These are phyloP conservation scores for Kwoniella sp. DNA, from an alignment of 768 basidiomycete species.

Conservation along the genomic window DNA sequence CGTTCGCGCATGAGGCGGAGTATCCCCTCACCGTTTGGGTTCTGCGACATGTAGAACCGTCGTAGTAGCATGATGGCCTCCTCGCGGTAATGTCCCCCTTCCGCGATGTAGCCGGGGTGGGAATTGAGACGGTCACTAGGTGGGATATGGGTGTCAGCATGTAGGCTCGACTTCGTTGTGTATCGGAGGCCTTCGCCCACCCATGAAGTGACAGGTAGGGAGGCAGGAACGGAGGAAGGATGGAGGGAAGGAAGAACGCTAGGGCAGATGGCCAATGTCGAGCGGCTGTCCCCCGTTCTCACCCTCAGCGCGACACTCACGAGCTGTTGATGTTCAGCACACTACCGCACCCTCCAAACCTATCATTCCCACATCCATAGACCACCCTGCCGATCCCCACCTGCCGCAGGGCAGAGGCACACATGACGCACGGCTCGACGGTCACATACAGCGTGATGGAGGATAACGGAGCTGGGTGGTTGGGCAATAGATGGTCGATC, in stretches of 20 bases:
- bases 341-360: constrained; percentile 95
- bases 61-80: constrained; percentile 82
- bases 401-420: constrained; percentile 89
- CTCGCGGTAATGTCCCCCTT: constrained; percentile 70
- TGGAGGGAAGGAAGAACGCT: too few species aligned
- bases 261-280: too few species aligned
- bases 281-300: too few species aligned
- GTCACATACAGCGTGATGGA: constrained; percentile 90
- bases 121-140: constrained; percentile 57
- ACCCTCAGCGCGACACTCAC: constrained; percentile 52
- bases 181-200: too few species aligned
- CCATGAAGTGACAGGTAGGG: too few species aligned
- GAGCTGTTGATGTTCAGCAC: constrained; percentile 78
- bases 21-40: constrained; percentile 68
- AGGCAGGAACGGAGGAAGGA: too few species aligned
- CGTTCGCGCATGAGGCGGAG: not conserved
- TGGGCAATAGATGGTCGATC: constrained; percentile 76
- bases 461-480: constrained; percentile 64
- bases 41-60: constrained; percentile 88
- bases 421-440: constrained; percentile 99
- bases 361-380: constrained; percentile 90
- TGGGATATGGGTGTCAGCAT: too few species aligned
- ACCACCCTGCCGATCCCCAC: constrained; percentile 83
- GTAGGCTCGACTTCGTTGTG: too few species aligned
- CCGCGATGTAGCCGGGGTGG: constrained; percentile 70